Percentiles rank a stretch among this genome's conserved stretches.
These are phyloP conservation scores for Blastobotrys terrestris DNA, from an alignment of 805 yeast genomes.

Conservation along the genomic window DNA sequence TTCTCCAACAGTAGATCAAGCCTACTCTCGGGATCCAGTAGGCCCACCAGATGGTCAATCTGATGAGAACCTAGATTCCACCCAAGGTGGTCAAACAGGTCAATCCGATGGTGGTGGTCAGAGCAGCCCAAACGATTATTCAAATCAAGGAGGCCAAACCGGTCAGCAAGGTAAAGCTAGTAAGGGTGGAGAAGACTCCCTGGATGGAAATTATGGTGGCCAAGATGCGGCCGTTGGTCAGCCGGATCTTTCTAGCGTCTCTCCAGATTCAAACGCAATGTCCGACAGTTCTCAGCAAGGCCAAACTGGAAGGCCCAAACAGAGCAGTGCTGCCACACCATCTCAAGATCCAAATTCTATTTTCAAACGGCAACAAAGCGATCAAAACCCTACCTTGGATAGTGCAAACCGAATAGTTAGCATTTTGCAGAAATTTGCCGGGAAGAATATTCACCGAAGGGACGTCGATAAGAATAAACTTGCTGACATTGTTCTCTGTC, in stretches of 20 bases:
- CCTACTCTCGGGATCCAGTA: background rate
- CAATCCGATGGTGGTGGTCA: background rate
- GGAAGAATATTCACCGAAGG: background rate
- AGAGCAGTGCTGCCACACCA: no score
- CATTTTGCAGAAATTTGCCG: background rate
- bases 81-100: background rate
- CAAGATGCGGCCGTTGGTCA: no score
- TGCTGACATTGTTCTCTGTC: constrained; percentile 5
- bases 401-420: background rate
- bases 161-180: background rate
- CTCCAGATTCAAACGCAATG: no score
- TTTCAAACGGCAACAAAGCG: background rate
- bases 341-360: background rate
- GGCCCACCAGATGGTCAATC: background rate
- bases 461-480: background rate
- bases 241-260: no score
- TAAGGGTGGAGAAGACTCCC: background rate
- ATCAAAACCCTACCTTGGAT: background rate
- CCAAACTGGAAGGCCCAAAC: no score
- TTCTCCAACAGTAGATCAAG: background rate
- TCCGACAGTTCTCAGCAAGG: no score
- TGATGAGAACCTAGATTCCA: background rate
- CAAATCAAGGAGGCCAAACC: background rate
- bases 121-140: background rate
- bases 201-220: no score